Evolutionary conservation across 108 stramenopile species (phyloP).

Genomic region (Pseudonitzschia multiseries): DNA sequence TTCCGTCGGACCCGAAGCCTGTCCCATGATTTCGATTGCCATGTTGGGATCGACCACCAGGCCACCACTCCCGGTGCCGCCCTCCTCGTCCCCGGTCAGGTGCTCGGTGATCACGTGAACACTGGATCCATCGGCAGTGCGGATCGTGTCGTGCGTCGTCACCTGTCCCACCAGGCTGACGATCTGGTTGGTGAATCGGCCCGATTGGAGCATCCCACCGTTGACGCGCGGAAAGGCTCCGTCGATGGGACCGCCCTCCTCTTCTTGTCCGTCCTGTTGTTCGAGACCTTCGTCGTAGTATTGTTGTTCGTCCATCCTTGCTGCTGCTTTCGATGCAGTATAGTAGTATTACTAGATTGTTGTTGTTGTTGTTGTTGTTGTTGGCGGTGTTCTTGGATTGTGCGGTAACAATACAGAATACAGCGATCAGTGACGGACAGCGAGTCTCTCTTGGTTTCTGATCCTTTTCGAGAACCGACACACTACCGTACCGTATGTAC

Average conservation of each 20-base stretch:
- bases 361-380: background rate
- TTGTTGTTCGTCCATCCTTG: background rate
- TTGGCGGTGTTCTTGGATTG: background rate
- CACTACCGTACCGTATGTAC: too few species aligned
- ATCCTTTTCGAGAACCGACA: too few species aligned
- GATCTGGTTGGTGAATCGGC: slow-evolving; percentile 43
- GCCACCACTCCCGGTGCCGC: background rate
- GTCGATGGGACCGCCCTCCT: slow-evolving; percentile 18
- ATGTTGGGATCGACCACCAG: slow-evolving; percentile 23
- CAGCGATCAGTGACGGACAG: too few species aligned
- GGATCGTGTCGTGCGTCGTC: slow-evolving; percentile 24
- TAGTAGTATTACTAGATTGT: too few species aligned
- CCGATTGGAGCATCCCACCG: slow-evolving; percentile 55
- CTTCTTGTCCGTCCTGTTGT: background rate
- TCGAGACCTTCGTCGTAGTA: background rate
- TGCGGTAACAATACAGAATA: too few species aligned
- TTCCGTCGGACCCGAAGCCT: slow-evolving; percentile 28
- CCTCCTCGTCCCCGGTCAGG: slow-evolving; percentile 1
- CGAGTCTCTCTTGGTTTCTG: too few species aligned
- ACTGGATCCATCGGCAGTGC: slow-evolving; percentile 40
- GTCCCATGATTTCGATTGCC: slow-evolving; percentile 44
- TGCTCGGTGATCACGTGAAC: slow-evolving; percentile 22
- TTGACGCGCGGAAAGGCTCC: slow-evolving; percentile 71
- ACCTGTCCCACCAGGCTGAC: slow-evolving; percentile 47
- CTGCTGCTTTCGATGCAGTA: background rate